phyloP scores from a whole-genome alignment of 73 alveolate genomes.

The Paramecium bursaria region DNA sequence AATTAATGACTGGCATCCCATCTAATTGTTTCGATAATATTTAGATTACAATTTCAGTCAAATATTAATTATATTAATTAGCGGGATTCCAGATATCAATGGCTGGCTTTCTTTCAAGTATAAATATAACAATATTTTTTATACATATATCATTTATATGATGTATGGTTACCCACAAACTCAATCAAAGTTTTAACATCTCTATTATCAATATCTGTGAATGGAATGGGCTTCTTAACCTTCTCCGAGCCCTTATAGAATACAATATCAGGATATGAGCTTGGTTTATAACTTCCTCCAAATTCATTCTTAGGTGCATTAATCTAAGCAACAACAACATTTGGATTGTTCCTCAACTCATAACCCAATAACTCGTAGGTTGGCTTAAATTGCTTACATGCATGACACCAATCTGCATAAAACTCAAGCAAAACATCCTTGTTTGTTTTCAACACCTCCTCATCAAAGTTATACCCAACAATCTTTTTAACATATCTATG shows the following conservation, averaged over 20 bases:
- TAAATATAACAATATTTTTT: too few relatives aligned
- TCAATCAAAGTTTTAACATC: neutral
- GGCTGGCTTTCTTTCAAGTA: too few relatives aligned
- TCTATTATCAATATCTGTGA: conserved; percentile 16
- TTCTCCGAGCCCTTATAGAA: conserved; percentile 24
- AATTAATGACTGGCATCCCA: too few relatives aligned
- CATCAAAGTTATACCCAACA: conserved; percentile 49
- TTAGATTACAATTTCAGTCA: too few relatives aligned
- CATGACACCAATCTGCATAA: conserved; percentile 54
- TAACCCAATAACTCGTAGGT: conserved; percentile 27
- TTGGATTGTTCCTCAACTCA: conserved; percentile 50
- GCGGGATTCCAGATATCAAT: too few relatives aligned
- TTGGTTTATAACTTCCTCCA: conserved; percentile 10
- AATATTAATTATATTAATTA: too few relatives aligned
- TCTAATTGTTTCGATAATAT: too few relatives aligned
- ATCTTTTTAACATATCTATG: conserved; percentile 19
- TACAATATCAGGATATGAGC: conserved; percentile 46
- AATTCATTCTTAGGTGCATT: conserved; percentile 59
- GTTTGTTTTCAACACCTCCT: conserved; percentile 11
- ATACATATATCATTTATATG: too few relatives aligned
- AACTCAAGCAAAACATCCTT: conserved; percentile 42
- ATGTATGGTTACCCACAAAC: conserved; percentile 50
- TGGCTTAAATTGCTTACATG: conserved; percentile 33
- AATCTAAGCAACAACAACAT: conserved; percentile 17
- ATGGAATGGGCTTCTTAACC: neutral